Evolutionary conservation across 768 basidiomycete species (phyloP).

Genomic region (Cystobasidium ongulense): DNA sequence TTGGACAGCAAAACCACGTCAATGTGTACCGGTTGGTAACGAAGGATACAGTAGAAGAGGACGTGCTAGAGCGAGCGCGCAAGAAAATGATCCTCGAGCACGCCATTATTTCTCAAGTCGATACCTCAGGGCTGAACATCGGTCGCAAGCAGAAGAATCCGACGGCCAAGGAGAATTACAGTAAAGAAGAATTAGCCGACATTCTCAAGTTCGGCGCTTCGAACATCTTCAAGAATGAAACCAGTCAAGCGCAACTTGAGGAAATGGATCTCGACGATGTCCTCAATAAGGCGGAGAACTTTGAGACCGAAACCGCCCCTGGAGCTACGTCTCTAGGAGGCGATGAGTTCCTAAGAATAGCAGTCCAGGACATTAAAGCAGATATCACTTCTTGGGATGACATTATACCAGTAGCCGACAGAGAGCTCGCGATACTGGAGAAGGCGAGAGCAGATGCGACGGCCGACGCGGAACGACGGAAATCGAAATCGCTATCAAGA

Average conservation of each 20-base stretch:
- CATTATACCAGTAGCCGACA: constrained; percentile 88
- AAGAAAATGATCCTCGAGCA: constrained; percentile 99
- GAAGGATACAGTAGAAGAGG: constrained; percentile 99
- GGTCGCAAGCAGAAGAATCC: constrained; percentile 53
- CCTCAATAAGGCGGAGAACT: constrained; percentile 89
- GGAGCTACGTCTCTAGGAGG: constrained; percentile 86
- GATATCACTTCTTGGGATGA: constrained; percentile 96
- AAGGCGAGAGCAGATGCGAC: constrained; percentile 55
- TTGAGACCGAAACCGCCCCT: constrained; percentile 77
- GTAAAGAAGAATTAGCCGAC: constrained; percentile 92
- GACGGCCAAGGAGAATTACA: constrained; percentile 48
- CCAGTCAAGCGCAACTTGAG: constrained; percentile 80
- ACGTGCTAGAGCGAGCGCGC: constrained; percentile 92
- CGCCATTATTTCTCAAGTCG: constrained; percentile 99
- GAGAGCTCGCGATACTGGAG: constrained; percentile 72
- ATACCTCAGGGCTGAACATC: constrained; percentile 93
- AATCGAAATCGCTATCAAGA: constrained; percentile 44
- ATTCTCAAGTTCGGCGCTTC: constrained; percentile 98
- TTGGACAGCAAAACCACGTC: constrained; percentile 97
- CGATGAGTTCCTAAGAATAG: constrained; percentile 87
- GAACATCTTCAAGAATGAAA: constrained; percentile 99
- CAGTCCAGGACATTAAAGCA: constrained; percentile 96
- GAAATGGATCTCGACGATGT: constrained; percentile 99
- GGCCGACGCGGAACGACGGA: constrained; percentile 58
- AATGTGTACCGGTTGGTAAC: constrained; percentile 97